Percentiles rank a stretch among this genome's conserved stretches.
These are phyloP conservation scores for Picocystis sp. DNA, from an alignment of 163 green algal species.

Conservation along the genomic window DNA sequence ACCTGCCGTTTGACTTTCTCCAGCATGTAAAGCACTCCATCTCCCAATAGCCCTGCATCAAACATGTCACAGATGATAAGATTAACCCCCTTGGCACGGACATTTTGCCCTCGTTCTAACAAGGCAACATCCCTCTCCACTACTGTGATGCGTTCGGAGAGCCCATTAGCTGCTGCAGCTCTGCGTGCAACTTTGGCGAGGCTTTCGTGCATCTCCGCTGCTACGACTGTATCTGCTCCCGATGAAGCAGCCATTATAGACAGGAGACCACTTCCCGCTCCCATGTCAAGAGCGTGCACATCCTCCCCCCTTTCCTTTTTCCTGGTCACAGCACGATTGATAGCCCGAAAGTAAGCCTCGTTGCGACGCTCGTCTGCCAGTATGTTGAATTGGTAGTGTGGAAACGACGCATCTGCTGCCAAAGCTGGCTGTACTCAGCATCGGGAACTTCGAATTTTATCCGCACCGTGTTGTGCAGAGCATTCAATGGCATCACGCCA, in stretches of 20 bases:
- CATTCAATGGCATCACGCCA: slow-evolving; percentile 32
- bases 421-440: slow-evolving; percentile 45
- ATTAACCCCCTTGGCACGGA: slow-evolving; percentile 41
- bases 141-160: slow-evolving; percentile 36
- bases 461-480: slow-evolving; percentile 66
- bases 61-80: slow-evolving; percentile 61
- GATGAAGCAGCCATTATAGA: slow-evolving; percentile 38
- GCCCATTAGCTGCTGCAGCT: slow-evolving; percentile 36
- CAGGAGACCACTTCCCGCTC: slow-evolving; percentile 43
- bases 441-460: slow-evolving; percentile 14
- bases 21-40: slow-evolving; percentile 39
- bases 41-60: slow-evolving; percentile 48
- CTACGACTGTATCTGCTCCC: slow-evolving; percentile 38
- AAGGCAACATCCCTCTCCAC: slow-evolving; percentile 36
- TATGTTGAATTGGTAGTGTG: slow-evolving; percentile 35
- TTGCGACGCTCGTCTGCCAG: slow-evolving; percentile 26
- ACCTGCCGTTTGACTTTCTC: slow-evolving; percentile 33
- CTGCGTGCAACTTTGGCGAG: slow-evolving; percentile 8
- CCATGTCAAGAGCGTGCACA: slow-evolving; percentile 46
- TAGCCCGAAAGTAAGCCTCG: slow-evolving; percentile 34
- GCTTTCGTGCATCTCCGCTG: slow-evolving; percentile 31
- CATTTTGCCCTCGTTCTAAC: slow-evolving; percentile 40
- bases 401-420: slow-evolving; percentile 44
- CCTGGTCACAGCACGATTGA: slow-evolving; percentile 24
- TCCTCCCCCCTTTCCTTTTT: slow-evolving; percentile 18